phyloP scores from a whole-genome alignment of 2,329 filamentous ascomycete species.

The Fusarium virguliforme region DNA sequence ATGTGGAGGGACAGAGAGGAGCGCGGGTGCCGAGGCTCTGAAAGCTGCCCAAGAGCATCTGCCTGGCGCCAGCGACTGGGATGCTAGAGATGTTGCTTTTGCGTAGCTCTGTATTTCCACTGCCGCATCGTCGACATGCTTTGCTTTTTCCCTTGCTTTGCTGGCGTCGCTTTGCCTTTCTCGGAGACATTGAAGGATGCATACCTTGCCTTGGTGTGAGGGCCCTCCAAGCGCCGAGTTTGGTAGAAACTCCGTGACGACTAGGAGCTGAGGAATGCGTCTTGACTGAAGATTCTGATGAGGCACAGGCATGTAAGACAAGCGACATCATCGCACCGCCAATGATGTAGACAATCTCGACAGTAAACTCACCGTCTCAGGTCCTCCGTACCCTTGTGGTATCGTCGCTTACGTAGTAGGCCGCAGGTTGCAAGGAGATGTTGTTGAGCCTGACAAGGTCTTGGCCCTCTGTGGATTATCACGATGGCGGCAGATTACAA shows the following conservation, averaged over 20 bases:
- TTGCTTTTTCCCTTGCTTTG: constrained; percentile 35
- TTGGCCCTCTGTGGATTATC: background rate
- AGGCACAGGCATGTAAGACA: constrained; percentile 27
- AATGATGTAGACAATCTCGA: constrained; percentile 15
- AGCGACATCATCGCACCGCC: constrained; percentile 4
- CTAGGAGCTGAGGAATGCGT: constrained; percentile 36
- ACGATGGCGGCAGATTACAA: constrained; percentile 2
- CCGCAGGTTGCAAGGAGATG: constrained; percentile 3
- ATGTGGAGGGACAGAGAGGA: constrained; percentile 36
- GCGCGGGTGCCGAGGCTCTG: constrained; percentile 37
- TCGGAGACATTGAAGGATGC: constrained; percentile 23
- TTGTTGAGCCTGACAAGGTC: background rate
- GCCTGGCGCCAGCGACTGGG: background rate
- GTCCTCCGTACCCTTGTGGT: background rate
- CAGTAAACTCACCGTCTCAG: background rate
- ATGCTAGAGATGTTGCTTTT: constrained; percentile 19
- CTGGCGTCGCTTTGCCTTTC: constrained; percentile 30
- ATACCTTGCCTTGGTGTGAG: constrained; percentile 28
- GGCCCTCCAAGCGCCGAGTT: constrained; percentile 18
- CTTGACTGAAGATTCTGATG: constrained; percentile 13
- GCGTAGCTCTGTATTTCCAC: constrained; percentile 15
- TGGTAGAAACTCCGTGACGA: constrained; percentile 28
- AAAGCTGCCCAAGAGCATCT: constrained; percentile 8
- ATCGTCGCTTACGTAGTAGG: background rate
- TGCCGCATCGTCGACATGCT: constrained; percentile 21